Evolutionary conservation across 495 filamentous ascomycete genomes (phyloP).

Genomic region (Bacidia gigantensis): DNA sequence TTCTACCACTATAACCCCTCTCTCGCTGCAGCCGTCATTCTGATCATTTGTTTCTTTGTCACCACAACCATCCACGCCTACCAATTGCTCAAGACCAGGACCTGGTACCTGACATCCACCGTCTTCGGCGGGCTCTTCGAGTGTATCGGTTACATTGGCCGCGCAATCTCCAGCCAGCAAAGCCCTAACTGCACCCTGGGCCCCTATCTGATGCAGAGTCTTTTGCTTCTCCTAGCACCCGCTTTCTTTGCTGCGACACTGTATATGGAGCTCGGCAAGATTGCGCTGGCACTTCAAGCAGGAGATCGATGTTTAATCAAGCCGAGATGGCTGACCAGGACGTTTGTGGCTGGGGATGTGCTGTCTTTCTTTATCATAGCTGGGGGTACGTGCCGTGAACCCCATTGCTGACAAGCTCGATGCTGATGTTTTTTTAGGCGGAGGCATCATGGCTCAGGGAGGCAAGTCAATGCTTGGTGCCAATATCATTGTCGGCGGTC

Average conservation of each 20-base stretch:
- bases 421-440: slow-evolving; percentile 8
- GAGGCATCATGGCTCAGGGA: slow-evolving; percentile 34
- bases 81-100: slow-evolving; percentile 33
- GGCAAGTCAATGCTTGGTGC: slow-evolving; percentile 30
- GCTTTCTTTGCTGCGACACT: slow-evolving; percentile 24
- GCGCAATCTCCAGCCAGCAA: slow-evolving; percentile 5
- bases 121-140: slow-evolving; percentile 35
- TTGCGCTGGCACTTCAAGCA: slow-evolving; percentile 16
- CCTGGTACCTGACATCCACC: slow-evolving; percentile 50
- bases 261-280: slow-evolving; percentile 20
- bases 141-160: slow-evolving; percentile 6
- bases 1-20: slow-evolving; percentile 32
- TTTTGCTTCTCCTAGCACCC: slow-evolving; percentile 23
- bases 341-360: slow-evolving; percentile 35
- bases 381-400: slow-evolving; percentile 18
- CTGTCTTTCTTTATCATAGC: slow-evolving; percentile 37
- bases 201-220: slow-evolving; percentile 27
- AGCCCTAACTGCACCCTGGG: not conserved
- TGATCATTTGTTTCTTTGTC: slow-evolving; percentile 35
- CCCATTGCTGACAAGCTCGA: slow-evolving; percentile 17
- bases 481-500: slow-evolving; percentile 36
- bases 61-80: slow-evolving; percentile 32
- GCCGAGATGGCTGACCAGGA: slow-evolving; percentile 29
- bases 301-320: slow-evolving; percentile 26
- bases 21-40: slow-evolving; percentile 32